Conservation (phyloP, 2,329 filamentous ascomycete species). For the Paraphoma chrysanthemicola region DNA sequence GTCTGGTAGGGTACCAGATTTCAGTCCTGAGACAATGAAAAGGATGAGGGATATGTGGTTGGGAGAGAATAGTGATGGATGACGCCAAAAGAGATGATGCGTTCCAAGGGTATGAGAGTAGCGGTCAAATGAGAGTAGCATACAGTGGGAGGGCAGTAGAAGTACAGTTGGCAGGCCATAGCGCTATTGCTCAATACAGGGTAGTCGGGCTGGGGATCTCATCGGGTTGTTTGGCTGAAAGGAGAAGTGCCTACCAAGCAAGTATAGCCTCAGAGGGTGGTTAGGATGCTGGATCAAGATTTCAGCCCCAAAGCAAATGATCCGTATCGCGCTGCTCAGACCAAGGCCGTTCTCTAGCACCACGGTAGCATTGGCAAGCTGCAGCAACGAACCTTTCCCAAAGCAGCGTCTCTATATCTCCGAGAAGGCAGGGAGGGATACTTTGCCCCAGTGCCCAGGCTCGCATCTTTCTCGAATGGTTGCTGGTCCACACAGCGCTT, state of each 20-base stretch:
- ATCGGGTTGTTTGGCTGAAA: conserved; percentile 51
- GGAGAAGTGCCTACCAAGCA: conserved; percentile 46
- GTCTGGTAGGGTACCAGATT: conserved; percentile 33
- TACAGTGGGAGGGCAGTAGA: conserved; percentile 39
- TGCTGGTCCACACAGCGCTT: conserved; percentile 42
- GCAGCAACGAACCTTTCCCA: conserved; percentile 54
- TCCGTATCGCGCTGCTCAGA: conserved; percentile 54
- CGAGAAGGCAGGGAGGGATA: conserved; percentile 48
- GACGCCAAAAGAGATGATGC: conserved; percentile 25
- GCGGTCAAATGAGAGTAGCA: conserved; percentile 30
- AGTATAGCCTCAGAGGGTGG: conserved; percentile 43
- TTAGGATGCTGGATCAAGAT: conserved; percentile 48
- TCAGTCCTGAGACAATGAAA: conserved; percentile 25
- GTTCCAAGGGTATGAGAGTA: conserved; percentile 29
- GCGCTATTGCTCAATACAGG: conserved; percentile 45
- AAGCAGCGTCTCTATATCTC: conserved; percentile 51
- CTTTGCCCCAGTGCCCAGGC: conserved; percentile 47
- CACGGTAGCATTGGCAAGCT: conserved; percentile 56
- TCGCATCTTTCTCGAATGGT: conserved; percentile 43
- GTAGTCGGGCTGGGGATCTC: conserved; percentile 38
- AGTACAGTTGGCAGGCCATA: conserved; percentile 41
- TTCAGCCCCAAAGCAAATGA: conserved; percentile 53
- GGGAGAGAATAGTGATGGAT: conserved; percentile 17
- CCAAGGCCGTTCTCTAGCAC: conserved; percentile 52
- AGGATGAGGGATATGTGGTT: conserved; percentile 10